Conservation (phyloP, 2,329 filamentous ascomycete genomes). For the Chaetothyriales sp. region DNA sequence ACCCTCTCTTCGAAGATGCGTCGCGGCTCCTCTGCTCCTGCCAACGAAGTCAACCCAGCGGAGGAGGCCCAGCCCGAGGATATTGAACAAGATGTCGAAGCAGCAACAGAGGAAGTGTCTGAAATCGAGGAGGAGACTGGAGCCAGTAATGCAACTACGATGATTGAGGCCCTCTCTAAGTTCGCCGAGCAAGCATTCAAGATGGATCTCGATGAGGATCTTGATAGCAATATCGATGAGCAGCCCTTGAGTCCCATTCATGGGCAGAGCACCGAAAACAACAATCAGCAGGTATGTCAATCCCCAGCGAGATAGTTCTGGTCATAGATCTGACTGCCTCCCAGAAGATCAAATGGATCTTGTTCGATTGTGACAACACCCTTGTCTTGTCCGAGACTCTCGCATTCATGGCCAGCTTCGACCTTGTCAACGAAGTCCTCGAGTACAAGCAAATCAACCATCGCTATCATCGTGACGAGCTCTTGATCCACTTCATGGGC, state of each 20-base stretch:
- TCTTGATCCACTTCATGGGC: conserved; percentile 78
- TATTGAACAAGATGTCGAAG: not conserved
- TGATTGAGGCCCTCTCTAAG: not conserved
- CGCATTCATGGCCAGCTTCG: conserved; percentile 81
- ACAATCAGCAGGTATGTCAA: not conserved
- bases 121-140: not conserved
- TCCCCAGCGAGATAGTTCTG: not conserved
- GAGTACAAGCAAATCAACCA: conserved; percentile 46
- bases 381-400: conserved; percentile 82
- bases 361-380: conserved; percentile 73
- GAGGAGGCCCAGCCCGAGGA: not conserved
- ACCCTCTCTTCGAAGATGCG: not conserved
- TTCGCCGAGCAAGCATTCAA: not conserved
- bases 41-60: not conserved
- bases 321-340: not conserved
- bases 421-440: conserved; percentile 76
- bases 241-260: not conserved
- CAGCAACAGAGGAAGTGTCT: not conserved
- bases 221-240: not conserved
- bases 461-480: conserved; percentile 61
- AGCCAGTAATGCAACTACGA: not conserved
- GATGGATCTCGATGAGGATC: not conserved
- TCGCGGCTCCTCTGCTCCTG: not conserved
- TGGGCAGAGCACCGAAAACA: not conserved
- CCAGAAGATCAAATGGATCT: conserved; percentile 33